Evolutionary conservation across 768 basidiomycete species (phyloP).

Genomic region (Psilocybe cyanescens): DNA sequence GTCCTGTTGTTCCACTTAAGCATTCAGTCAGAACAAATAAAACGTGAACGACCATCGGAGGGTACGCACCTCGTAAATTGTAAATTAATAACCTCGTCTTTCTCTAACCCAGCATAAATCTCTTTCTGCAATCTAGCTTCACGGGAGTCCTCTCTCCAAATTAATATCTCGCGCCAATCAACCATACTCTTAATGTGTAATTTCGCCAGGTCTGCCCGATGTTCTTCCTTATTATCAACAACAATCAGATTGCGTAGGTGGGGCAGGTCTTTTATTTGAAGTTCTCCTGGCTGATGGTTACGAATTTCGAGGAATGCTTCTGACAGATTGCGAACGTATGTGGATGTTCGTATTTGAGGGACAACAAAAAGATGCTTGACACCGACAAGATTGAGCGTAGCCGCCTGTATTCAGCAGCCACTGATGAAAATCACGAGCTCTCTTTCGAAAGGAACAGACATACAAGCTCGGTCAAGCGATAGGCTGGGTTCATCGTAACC

Average conservation of each 20-base stretch:
- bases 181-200: conserved; percentile 52
- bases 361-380: conserved; percentile 75
- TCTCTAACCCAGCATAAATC: conserved; percentile 42
- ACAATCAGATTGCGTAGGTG: conserved; percentile 66
- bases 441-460: conserved; percentile 22
- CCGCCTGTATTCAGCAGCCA: conserved; percentile 44
- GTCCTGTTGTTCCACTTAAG: conserved; percentile 76
- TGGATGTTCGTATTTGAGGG: conserved; percentile 67
- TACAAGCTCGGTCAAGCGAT: conserved; percentile 72
- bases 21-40: background rate
- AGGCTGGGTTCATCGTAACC: conserved; percentile 85
- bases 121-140: conserved; percentile 49
- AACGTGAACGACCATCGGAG: background rate
- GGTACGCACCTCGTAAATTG: conserved; percentile 78
- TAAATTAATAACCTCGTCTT: conserved; percentile 78
- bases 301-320: conserved; percentile 61
- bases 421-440: background rate
- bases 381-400: conserved; percentile 63
- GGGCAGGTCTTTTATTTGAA: conserved; percentile 64
- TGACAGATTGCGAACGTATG: conserved; percentile 63
- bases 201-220: conserved; percentile 38
- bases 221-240: conserved; percentile 60
- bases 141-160: conserved; percentile 62
- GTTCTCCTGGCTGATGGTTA: conserved; percentile 50
- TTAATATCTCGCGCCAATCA: conserved; percentile 73